phyloP scores from a whole-genome alignment of 768 basidiomycete genomes.

The Mycena filopes region DNA sequence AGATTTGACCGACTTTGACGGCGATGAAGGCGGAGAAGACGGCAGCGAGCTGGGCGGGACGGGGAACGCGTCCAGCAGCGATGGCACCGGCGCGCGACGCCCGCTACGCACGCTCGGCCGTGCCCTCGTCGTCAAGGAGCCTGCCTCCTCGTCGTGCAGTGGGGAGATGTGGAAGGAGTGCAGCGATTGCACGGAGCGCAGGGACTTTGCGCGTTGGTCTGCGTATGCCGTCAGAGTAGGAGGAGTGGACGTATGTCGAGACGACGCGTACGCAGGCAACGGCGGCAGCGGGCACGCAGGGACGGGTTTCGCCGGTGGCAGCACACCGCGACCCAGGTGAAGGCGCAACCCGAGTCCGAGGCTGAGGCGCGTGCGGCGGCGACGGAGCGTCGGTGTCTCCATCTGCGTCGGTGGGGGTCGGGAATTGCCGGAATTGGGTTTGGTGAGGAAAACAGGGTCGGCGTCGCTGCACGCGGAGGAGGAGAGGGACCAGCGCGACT shows the following conservation, averaged over 20 bases:
- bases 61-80: conserved; percentile 28
- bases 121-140: background rate
- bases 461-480: no score
- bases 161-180: no score
- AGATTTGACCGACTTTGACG: no score
- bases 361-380: background rate
- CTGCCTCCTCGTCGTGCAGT: no score
- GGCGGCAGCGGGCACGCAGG: conserved; percentile 5
- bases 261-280: no score
- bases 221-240: background rate
- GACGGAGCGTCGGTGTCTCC: background rate
- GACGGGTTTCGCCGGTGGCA: background rate
- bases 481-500: conserved; percentile 4
- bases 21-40: background rate
- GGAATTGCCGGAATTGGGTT: background rate
- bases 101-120: background rate
- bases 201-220: background rate
- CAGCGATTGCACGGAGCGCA: no score
- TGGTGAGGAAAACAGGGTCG: background rate
- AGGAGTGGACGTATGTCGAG: background rate
- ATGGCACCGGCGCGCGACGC: no score
- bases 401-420: background rate
- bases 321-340: no score
- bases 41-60: conserved; percentile 16
- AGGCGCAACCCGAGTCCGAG: no score